These are phyloP conservation scores for Penicillium sp. DNA, from an alignment of 2,329 filamentous ascomycete species.

Conservation along the genomic window DNA sequence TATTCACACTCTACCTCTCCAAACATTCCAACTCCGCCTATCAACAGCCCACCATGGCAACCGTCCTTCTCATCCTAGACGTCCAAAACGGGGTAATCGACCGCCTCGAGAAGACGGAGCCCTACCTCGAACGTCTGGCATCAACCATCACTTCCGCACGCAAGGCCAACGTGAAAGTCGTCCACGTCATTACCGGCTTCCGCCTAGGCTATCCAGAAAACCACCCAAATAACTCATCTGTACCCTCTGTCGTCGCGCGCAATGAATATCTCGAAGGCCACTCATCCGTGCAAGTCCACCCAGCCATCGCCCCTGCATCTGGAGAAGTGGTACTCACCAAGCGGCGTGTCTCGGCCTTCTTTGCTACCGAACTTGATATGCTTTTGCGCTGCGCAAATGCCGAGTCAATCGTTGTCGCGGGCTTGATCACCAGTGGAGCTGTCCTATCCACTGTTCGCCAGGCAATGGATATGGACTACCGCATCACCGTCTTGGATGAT, in stretches of 20 bases:
- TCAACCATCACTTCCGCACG: conserved; percentile 25
- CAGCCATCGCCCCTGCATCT: conserved; percentile 15
- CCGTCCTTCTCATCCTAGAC: conserved; percentile 38
- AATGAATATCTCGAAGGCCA: conserved; percentile 27
- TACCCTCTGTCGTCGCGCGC: conserved; percentile 14
- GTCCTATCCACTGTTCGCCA: conserved; percentile 39
- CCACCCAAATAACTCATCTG: conserved; percentile 23
- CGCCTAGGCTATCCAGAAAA: conserved; percentile 33
- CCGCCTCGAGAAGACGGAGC: conserved; percentile 14
- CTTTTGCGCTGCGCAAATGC: conserved; percentile 31
- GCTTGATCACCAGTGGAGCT: conserved; percentile 36
- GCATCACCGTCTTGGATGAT: conserved; percentile 34
- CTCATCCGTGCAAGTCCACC: conserved; percentile 18
- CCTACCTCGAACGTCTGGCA: conserved; percentile 27
- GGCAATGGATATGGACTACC: conserved; percentile 38
- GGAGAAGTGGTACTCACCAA: conserved; percentile 36
- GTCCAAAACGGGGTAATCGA: conserved; percentile 33
- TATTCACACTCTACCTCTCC: neutral
- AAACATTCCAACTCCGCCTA: neutral
- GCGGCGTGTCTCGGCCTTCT: conserved; percentile 37
- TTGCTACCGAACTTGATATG: conserved; percentile 35
- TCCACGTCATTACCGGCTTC: conserved; percentile 36
- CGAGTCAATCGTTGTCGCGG: conserved; percentile 32
- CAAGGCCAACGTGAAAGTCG: conserved; percentile 24
- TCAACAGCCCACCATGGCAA: conserved; percentile 8